Percentiles rank a stretch among this genome's conserved stretches.
These are phyloP conservation scores for Phytophthora constricta DNA, from an alignment of 352 stramenopile species.

Conservation along the genomic window DNA sequence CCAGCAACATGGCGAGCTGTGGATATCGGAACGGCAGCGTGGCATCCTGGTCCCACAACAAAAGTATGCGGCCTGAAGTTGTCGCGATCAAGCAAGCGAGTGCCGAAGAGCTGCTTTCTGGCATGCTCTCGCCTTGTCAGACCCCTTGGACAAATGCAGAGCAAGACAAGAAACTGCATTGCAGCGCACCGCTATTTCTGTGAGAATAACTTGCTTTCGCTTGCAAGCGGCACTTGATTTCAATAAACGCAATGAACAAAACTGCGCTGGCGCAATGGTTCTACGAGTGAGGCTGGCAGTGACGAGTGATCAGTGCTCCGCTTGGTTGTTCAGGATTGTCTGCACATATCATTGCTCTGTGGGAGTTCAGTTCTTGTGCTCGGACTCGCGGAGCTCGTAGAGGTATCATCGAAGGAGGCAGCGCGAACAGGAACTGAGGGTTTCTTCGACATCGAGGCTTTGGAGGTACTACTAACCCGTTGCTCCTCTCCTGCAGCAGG, in stretches of 20 bases:
- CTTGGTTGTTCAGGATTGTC: constrained; percentile 29
- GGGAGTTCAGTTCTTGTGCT: constrained; percentile 11
- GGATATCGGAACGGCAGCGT: constrained; percentile 50
- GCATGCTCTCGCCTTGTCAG: constrained; percentile 10
- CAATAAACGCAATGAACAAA: constrained; percentile 7
- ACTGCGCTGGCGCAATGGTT: neutral
- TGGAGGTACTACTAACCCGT: constrained; percentile 13
- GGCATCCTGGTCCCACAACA: constrained; percentile 55
- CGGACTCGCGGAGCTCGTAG: constrained; percentile 36
- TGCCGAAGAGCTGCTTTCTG: constrained; percentile 14
- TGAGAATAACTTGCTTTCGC: no score
- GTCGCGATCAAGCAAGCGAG: constrained; percentile 61
- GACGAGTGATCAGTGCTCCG: constrained; percentile 1
- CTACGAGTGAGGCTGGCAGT: constrained; percentile 5
- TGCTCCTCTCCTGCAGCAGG: constrained; percentile 26
- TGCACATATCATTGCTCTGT: constrained; percentile 29
- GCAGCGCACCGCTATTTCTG: constrained; percentile 1
- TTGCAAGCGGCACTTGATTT: constrained; percentile 50
- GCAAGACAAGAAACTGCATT: neutral
- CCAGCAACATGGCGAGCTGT: constrained; percentile 56
- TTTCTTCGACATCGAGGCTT: constrained; percentile 14
- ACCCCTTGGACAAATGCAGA: neutral
- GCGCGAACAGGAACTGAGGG: constrained; percentile 16
- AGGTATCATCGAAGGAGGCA: constrained; percentile 30
- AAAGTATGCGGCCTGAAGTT: constrained; percentile 47